Evolutionary conservation across 1,139 yeast genomes (phyloP).

Genomic region (Blastobotrys indianensis): DNA sequence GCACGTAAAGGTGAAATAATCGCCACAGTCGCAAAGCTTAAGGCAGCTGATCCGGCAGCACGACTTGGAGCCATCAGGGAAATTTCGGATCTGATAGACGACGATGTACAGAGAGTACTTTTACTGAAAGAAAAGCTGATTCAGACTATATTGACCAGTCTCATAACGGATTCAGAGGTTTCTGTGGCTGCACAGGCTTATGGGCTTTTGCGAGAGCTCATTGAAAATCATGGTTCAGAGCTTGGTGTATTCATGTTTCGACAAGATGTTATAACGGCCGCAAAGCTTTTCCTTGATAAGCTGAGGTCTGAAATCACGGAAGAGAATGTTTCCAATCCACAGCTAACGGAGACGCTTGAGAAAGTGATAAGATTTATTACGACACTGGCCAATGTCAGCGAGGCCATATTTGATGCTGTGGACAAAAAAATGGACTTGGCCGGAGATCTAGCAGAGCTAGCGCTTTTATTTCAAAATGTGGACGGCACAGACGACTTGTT

Average conservation of each 20-base stretch:
- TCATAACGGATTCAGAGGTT: slow-evolving; percentile 60
- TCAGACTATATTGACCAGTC: slow-evolving; percentile 55
- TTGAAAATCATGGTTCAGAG: slow-evolving; percentile 87
- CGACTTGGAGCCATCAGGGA: slow-evolving; percentile 73
- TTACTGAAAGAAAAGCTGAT: slow-evolving; percentile 68
- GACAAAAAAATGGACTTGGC: slow-evolving; percentile 34
- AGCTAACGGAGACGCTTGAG: slow-evolving; percentile 57
- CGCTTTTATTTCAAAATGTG: not conserved
- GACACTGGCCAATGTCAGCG: slow-evolving; percentile 61
- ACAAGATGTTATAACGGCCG: slow-evolving; percentile 61
- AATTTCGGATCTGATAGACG: slow-evolving; percentile 66
- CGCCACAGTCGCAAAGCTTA: slow-evolving; percentile 62
- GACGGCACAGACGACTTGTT: slow-evolving; percentile 1
- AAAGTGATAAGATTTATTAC: slow-evolving; percentile 65
- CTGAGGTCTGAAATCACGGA: not conserved
- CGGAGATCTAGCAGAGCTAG: slow-evolving; percentile 22
- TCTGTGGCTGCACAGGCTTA: slow-evolving; percentile 75
- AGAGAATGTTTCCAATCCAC: slow-evolving; percentile 36
- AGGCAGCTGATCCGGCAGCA: slow-evolving; percentile 62
- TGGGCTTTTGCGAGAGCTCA: slow-evolving; percentile 73
- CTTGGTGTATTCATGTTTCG: slow-evolving; percentile 72
- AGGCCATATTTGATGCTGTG: slow-evolving; percentile 51
- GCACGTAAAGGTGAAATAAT: slow-evolving; percentile 52
- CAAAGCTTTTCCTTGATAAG: slow-evolving; percentile 42
- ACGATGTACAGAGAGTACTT: slow-evolving; percentile 52